Conservation (phyloP, 306 rosid genomes). For the Mimosa bimucronata region DNA sequence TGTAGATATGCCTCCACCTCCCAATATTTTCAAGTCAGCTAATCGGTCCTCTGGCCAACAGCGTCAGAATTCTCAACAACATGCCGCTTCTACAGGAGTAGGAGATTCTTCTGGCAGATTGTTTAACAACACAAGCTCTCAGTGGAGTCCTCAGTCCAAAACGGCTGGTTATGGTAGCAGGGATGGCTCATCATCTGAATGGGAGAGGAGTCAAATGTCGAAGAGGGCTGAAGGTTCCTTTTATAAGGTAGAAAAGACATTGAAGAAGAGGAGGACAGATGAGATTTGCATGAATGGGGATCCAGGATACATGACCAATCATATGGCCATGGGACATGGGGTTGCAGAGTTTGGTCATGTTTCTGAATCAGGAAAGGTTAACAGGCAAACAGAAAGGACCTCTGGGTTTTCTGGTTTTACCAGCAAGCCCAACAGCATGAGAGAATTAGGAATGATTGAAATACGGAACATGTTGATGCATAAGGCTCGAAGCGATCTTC, state of each 20-base stretch:
- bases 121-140: conserved; percentile 35
- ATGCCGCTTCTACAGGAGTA: conserved; percentile 38
- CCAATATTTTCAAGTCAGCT: conserved; percentile 51
- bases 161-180: conserved; percentile 51
- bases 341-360: conserved; percentile 40
- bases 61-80: conserved; percentile 45
- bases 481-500: conserved; percentile 57
- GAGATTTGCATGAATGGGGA: conserved; percentile 42
- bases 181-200: conserved; percentile 68
- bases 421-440: conserved; percentile 41
- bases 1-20: conserved; percentile 65
- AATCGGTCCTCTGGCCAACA: conserved; percentile 52
- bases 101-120: neutral
- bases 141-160: conserved; percentile 42
- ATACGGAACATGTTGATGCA: conserved; percentile 49
- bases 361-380: conserved; percentile 46
- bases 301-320: conserved; percentile 47
- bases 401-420: conserved; percentile 43
- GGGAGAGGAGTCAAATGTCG: conserved; percentile 66
- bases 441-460: conserved; percentile 60
- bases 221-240: conserved; percentile 43
- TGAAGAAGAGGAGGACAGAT: conserved; percentile 52
- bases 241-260: conserved; percentile 32
- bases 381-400: conserved; percentile 48
- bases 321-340: conserved; percentile 50